These are phyloP conservation scores for Colletotrichum magnum DNA, from an alignment of 2,329 filamentous ascomycete species.

Conservation along the genomic window DNA sequence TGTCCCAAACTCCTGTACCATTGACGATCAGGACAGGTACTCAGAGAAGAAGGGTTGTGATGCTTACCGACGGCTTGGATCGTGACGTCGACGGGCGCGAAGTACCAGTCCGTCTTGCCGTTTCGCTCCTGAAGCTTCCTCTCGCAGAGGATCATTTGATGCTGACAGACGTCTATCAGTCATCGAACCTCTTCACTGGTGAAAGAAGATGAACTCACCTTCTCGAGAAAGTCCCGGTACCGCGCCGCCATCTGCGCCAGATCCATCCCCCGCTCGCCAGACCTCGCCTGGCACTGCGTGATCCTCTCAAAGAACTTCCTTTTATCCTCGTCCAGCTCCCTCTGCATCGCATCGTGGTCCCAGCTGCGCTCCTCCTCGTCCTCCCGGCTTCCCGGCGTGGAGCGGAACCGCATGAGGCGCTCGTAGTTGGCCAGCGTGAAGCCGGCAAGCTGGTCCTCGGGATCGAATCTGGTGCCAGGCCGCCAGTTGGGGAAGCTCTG, in stretches of 20 bases:
- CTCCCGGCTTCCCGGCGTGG: background rate
- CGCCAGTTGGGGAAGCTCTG: constrained; percentile 37
- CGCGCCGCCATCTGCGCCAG: constrained; percentile 16
- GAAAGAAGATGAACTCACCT: background rate
- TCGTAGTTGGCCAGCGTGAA: constrained; percentile 26
- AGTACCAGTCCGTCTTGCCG: background rate
- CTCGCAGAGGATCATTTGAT: constrained; percentile 30
- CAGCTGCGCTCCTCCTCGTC: background rate
- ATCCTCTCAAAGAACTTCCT: constrained; percentile 11
- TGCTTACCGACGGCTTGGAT: constrained; percentile 30
- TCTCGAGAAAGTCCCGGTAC: constrained; percentile 24
- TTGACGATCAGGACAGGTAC: too few species aligned
- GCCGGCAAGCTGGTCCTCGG: constrained; percentile 24
- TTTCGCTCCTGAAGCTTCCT: constrained; percentile 1
- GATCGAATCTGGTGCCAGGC: constrained; percentile 1
- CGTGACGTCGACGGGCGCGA: constrained; percentile 2
- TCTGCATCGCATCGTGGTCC: constrained; percentile 3
- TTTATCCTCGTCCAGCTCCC: constrained; percentile 17
- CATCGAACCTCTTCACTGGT: background rate
- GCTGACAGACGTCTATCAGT: constrained; percentile 3
- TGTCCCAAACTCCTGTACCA: too few species aligned
- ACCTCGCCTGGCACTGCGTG: background rate
- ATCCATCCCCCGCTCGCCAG: background rate
- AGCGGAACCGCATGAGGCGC: constrained; percentile 2
- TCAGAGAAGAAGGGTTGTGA: too few species aligned